Base-by-base conservation (phyloP, 2,329 filamentous ascomycete species). In the Elsinoe ampelina region DNA sequence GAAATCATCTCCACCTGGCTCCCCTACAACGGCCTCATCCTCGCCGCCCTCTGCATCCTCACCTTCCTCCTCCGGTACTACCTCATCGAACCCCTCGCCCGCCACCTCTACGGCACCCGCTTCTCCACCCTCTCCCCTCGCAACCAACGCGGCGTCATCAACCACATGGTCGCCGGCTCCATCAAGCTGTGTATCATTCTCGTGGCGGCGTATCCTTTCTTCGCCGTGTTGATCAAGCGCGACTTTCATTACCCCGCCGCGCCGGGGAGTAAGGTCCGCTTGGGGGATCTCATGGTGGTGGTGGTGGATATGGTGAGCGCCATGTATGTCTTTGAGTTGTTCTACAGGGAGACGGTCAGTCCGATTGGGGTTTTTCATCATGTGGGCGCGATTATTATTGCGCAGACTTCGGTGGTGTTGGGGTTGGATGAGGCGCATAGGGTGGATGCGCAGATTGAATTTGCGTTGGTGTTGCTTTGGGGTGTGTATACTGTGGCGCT, bases 321-420 rank as follows among this genome's bases (percentile, higher is more conserved):
- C n/a, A 76, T 76, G 71, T 76, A 76, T 57, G 62, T 75, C 11
- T 75, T 75, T 51, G 74, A 76, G 60, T 64, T 76, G 5, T 64
- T 75, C 42, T 75, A 73, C 56, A 69, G 73, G 4, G 60, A 65
- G 1, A 70, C 71, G 43, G 63, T 76, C 3, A 75, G 72, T 1
- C 69, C 68, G 0, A 68, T 76, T 19, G 70, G 71, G 3, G 70
- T 71, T 1, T 60, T 68, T 10, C 74, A 77, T 55, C 74, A 76
- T 54, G 59, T 71, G 3, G 71, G 71, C 0, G 69, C 71, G 0
- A 70, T 73, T 12, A 22, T 73, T 4, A 72, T 77, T 26, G 73
- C 72, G 0, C 71, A 76, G 58, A 64, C 67, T 3, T 72, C 72
- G 0, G 71, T 75, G 50, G 73, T 71, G 0, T 72, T 76, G 35